A percentile compares a stretch with the other conserved stretches of the same genome.
Evolutionary conservation across 352 stramenopile genomes (phyloP).

Genomic region (Pythium aquatile): DNA sequence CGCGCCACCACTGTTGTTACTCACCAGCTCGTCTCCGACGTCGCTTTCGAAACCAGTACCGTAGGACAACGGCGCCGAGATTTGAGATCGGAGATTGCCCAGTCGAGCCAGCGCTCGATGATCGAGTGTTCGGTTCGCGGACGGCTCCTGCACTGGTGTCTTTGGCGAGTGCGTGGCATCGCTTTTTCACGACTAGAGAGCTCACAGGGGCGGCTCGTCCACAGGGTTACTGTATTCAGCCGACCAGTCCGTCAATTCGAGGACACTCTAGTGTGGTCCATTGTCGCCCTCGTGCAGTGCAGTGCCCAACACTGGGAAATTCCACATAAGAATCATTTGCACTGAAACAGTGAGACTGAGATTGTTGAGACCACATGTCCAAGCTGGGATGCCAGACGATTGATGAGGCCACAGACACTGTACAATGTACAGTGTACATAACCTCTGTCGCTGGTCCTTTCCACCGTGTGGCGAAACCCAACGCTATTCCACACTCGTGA

Average conservation of each 20-base stretch:
- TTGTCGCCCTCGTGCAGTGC: too few relatives aligned
- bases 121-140: neutral
- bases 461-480: neutral
- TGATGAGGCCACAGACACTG: neutral
- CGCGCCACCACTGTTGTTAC: neutral
- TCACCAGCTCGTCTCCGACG: neutral
- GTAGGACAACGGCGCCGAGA: neutral
- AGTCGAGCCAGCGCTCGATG: neutral
- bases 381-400: neutral
- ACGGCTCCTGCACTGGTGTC: neutral
- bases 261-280: neutral
- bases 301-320: too few relatives aligned
- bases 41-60: neutral
- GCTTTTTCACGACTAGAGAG: too few relatives aligned
- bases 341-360: too few relatives aligned
- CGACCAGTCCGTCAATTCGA: neutral
- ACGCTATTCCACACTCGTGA: too few relatives aligned
- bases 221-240: neutral
- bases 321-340: too few relatives aligned
- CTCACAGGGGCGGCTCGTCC: neutral
- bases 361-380: too few relatives aligned
- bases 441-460: neutral
- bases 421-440: too few relatives aligned
- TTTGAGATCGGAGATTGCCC: neutral
- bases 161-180: neutral